Base-by-base conservation (phyloP, 176 grass and related monocot species). In the Phoenix dactylifera region DNA sequence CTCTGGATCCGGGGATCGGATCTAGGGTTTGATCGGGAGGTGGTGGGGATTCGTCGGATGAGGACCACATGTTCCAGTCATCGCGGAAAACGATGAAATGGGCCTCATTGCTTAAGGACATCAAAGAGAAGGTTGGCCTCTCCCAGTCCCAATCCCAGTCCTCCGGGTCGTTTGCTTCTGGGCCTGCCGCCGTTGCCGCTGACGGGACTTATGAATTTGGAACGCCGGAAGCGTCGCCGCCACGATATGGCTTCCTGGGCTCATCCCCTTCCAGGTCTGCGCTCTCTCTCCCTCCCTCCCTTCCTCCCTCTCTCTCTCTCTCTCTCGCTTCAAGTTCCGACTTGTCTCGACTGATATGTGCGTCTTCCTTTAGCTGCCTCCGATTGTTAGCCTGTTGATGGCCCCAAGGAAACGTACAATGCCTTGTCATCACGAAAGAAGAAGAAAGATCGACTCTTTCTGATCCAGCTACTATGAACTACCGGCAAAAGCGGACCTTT, bases 101-200 rank as follows among this genome's bases (percentile, higher is more conserved):
- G 94, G 83, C 94, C 67, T 86, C 94, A 93, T 99, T 99, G 82
- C 94, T 99, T 79, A 89, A 89, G 67, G 73, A 82, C 57, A 57
- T 82, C 67, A 82, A 65, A 24, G 79, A 77, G 72, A 99, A 83
- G 84, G 94, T 98, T 72, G 94, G 89, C 28, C 83, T 99, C 74
- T 76, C 85, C 18, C 77, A 69, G 17, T 63, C 78, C 4, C 61
- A 66, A 65, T 56, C 65, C 75, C 55, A 52, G 14, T 49, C 70
- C 7, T 57, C 73, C 59, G 75, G 60, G 3, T 76, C 77, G 62
- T 57, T 56, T 18, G 70, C 50, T 51, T 18, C 60, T 39, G 74
- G 16, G 63, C 28, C 62, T 51, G 67, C 52, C 56, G 69, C 72
- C 48, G 66, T 81, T 65, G 70, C 71, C 60, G 78, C 78, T 72